These are phyloP conservation scores for Boeremia lycopersici DNA, from an alignment of 2,329 filamentous ascomycete genomes.

Conservation along the genomic window DNA sequence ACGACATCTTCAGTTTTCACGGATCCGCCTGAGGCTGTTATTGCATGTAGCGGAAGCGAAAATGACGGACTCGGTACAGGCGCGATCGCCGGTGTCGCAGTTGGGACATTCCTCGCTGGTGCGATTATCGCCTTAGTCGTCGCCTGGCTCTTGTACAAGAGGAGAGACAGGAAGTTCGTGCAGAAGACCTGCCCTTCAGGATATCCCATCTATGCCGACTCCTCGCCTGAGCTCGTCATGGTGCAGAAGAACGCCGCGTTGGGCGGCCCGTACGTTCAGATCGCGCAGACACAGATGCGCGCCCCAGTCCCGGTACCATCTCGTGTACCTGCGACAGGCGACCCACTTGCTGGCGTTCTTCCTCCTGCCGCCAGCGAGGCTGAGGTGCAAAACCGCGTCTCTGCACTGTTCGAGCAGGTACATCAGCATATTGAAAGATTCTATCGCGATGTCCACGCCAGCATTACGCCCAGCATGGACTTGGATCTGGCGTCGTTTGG, in stretches of 20 bases:
- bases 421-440: conserved; percentile 39
- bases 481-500: conserved; percentile 37
- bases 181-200: conserved; percentile 8
- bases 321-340: conserved; percentile 8
- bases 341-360: conserved; percentile 30
- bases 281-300: conserved; percentile 32
- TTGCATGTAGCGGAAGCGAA: not conserved
- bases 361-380: conserved; percentile 32
- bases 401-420: conserved; percentile 33
- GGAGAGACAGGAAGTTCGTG: conserved; percentile 20
- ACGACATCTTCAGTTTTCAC: not conserved
- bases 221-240: conserved; percentile 33
- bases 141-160: conserved; percentile 40
- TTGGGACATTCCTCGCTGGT: conserved; percentile 26
- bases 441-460: conserved; percentile 44
- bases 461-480: conserved; percentile 42
- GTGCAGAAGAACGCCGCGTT: conserved; percentile 25
- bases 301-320: conserved; percentile 8
- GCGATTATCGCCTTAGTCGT: conserved; percentile 36
- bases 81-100: conserved; percentile 14
- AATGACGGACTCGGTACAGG: conserved; percentile 5
- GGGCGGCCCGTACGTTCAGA: conserved; percentile 33
- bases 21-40: not conserved
- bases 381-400: conserved; percentile 27
- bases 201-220: conserved; percentile 26